A percentile compares a stretch with the other conserved stretches of the same genome.
phyloP scores from a whole-genome alignment of 192 early-diverging fungal species.

The Backusella tarrabulga region DNA sequence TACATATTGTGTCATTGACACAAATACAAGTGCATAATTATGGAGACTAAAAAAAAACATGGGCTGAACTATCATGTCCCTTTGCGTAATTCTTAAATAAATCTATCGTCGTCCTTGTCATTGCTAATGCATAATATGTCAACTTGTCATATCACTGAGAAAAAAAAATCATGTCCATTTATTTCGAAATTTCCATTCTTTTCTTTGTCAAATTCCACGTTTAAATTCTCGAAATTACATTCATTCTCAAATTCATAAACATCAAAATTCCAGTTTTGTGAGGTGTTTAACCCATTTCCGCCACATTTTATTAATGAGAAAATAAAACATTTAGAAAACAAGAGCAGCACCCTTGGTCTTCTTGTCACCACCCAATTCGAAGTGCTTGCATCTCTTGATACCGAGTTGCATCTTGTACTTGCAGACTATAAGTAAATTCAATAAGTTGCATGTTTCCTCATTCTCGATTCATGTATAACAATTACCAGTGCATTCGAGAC shows the following conservation, averaged over 20 bases:
- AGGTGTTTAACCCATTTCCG: background rate
- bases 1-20: too few species aligned
- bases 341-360: slow-evolving; percentile 90
- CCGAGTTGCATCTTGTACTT: slow-evolving; percentile 99
- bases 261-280: background rate
- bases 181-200: background rate
- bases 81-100: background rate
- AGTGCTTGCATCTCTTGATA: slow-evolving; percentile 99
- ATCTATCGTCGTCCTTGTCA: too few species aligned
- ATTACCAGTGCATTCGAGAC: slow-evolving; percentile 88
- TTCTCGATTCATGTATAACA: background rate
- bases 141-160: too few species aligned
- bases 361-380: slow-evolving; percentile 99
- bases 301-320: background rate
- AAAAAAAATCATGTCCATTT: too few species aligned
- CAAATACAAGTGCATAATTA: too few species aligned
- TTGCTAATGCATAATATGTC: too few species aligned
- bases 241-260: too few species aligned
- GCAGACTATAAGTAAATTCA: slow-evolving; percentile 49
- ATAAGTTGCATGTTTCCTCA: background rate
- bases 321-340: slow-evolving; percentile 66
- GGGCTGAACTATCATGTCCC: background rate
- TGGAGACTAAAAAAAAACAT: too few species aligned
- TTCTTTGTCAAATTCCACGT: background rate
- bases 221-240: background rate